phyloP scores from a whole-genome alignment of 225 moss, liverwort and hornwort genomes.

The Rhytidiadelphus loreus region DNA sequence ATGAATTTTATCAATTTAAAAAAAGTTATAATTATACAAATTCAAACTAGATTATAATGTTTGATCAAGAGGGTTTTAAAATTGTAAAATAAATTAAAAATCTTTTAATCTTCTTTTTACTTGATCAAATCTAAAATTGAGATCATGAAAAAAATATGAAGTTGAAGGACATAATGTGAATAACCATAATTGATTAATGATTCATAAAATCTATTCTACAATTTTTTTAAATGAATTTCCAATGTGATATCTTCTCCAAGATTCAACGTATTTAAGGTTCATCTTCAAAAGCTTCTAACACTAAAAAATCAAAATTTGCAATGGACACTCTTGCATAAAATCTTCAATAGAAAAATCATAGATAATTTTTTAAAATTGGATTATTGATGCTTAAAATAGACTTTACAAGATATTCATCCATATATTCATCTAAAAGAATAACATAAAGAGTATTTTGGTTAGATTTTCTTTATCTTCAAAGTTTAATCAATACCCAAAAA shows the following conservation, averaged over 20 bases:
- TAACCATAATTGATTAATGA: fast-evolving
- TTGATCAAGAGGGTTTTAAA: background rate
- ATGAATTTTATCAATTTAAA: background rate
- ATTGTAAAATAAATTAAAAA: background rate
- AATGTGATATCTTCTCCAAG: background rate
- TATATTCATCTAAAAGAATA: too few species aligned
- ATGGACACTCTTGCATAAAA: background rate
- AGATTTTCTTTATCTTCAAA: too few species aligned
- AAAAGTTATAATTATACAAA: fast-evolving
- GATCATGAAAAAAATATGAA: background rate
- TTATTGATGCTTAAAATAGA: too few species aligned
- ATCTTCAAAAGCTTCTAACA: background rate
- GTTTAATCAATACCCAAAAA: too few species aligned
- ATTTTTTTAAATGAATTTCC: too few species aligned
- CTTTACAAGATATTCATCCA: too few species aligned
- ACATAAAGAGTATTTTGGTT: fast-evolving
- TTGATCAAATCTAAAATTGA: background rate
- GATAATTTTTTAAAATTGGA: too few species aligned
- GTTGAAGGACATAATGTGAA: background rate
- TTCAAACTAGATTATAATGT: background rate
- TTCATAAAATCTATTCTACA: too few species aligned
- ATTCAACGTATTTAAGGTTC: background rate
- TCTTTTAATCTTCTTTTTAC: background rate
- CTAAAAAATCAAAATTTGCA: background rate
- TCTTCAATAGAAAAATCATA: background rate